Evolutionary conservation across 345 rosid species (phyloP).

Genomic region (Syzygium oleosum): DNA sequence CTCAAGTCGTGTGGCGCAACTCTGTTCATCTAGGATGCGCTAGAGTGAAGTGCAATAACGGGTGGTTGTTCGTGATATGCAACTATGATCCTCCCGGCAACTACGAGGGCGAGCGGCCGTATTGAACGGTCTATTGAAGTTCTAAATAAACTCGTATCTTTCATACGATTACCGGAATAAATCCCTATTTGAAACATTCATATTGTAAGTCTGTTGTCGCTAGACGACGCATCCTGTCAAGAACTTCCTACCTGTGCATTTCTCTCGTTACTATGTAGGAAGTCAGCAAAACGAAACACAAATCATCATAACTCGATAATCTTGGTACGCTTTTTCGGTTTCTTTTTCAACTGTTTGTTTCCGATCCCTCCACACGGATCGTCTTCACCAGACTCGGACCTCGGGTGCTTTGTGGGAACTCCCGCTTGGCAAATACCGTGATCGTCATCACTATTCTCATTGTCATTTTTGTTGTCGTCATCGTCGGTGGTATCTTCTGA

Average conservation of each 20-base stretch:
- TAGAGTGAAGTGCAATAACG: conserved; percentile 41
- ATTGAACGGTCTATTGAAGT: neutral
- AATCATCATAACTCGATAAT: conserved; percentile 38
- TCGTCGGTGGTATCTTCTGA: conserved; percentile 19
- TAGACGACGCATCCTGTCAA: neutral
- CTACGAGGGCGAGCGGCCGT: conserved; percentile 33
- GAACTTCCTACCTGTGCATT: neutral
- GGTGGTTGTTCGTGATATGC: conserved; percentile 43
- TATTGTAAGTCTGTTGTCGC: neutral
- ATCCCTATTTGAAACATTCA: neutral
- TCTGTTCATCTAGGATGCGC: conserved; percentile 57
- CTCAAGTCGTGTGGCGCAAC: conserved; percentile 63
- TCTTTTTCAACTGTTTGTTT: conserved; percentile 18
- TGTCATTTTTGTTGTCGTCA: conserved; percentile 8
- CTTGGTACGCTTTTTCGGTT: conserved; percentile 10
- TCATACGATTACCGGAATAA: neutral
- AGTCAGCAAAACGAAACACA: no score
- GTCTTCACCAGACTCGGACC: conserved; percentile 2
- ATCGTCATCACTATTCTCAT: neutral
- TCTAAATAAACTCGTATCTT: neutral
- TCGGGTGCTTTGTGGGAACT: neutral
- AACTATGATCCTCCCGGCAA: conserved; percentile 66
- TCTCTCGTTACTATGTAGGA: neutral
- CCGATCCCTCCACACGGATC: neutral
- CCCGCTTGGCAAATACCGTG: neutral